phyloP scores from a whole-genome alignment of 495 filamentous ascomycete genomes.

The Polyplosphaeria fusca region DNA sequence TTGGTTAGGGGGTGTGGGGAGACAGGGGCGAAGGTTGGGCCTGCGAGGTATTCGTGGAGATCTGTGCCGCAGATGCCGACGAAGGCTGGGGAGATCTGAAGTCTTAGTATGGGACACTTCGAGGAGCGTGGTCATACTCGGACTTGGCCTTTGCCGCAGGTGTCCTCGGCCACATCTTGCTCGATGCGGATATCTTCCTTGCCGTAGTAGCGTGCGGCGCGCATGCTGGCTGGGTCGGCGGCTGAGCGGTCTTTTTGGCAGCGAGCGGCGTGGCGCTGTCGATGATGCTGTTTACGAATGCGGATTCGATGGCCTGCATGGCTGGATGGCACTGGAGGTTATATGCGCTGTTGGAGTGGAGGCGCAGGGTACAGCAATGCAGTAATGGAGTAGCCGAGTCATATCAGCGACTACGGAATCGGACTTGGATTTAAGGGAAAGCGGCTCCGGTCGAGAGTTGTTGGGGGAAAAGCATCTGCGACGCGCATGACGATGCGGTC shows the following conservation, averaged over 20 bases:
- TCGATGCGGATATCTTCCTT: constrained; percentile 47
- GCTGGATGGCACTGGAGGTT: too few relatives aligned
- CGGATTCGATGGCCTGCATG: not conserved
- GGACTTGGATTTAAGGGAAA: too few relatives aligned
- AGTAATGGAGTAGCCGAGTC: too few relatives aligned
- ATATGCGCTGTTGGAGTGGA: too few relatives aligned
- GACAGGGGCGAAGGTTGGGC: constrained; percentile 25
- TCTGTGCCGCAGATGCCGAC: constrained; percentile 35
- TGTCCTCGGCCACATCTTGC: constrained; percentile 39
- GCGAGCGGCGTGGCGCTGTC: constrained; percentile 1
- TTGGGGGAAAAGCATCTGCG: not conserved
- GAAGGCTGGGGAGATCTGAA: constrained; percentile 12
- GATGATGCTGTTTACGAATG: constrained; percentile 7
- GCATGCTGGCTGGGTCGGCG: constrained; percentile 32
- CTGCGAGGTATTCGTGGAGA: constrained; percentile 29
- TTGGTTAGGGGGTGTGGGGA: constrained; percentile 21
- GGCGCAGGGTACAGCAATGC: too few relatives aligned
- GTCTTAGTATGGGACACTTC: not conserved
- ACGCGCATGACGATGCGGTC: not conserved
- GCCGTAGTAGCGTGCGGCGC: constrained; percentile 45
- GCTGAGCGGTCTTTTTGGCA: not conserved
- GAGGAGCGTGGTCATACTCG: constrained; percentile 16
- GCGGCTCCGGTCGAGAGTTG: too few relatives aligned
- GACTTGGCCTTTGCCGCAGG: constrained; percentile 38
- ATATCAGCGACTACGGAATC: too few relatives aligned